These are phyloP conservation scores for Myxozyma neglecta DNA, from an alignment of 805 yeast genomes.

Conservation along the genomic window DNA sequence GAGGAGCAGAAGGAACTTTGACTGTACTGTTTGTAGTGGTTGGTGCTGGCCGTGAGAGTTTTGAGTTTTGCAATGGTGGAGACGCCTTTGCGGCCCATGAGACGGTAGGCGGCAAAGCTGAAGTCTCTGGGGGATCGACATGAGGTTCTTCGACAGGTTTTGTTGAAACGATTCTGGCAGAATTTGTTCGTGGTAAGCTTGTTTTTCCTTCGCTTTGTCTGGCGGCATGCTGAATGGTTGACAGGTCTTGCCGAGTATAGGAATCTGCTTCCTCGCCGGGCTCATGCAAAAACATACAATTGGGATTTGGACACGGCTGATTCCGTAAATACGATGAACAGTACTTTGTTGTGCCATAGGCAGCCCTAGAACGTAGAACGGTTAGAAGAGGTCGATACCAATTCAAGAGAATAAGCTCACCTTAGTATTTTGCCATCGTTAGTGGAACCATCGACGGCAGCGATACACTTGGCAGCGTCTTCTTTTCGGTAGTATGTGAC, in stretches of 20 bases:
- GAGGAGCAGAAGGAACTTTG: not conserved
- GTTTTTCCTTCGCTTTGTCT: slow-evolving; percentile 37
- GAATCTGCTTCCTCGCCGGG: slow-evolving; percentile 99
- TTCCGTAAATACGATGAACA: slow-evolving; percentile 96
- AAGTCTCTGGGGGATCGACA: slow-evolving; percentile 38
- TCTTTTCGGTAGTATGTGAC: slow-evolving; percentile 92
- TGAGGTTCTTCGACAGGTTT: slow-evolving; percentile 14
- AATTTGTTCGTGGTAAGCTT: slow-evolving; percentile 10
- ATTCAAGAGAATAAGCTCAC: not conserved
- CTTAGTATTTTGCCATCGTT: slow-evolving; percentile 86
- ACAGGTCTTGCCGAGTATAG: slow-evolving; percentile 82
- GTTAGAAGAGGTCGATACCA: not conserved
- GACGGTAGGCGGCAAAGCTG: slow-evolving; percentile 68
- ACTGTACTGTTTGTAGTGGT: not conserved
- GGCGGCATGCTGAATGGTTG: slow-evolving; percentile 58
- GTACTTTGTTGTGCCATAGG: slow-evolving; percentile 97
- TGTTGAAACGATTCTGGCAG: not conserved
- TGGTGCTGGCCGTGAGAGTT: slow-evolving; percentile 9
- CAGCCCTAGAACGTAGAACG: slow-evolving; percentile 51
- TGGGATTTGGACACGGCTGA: slow-evolving; percentile 95
- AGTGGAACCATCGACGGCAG: slow-evolving; percentile 86
- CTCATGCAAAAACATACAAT: slow-evolving; percentile 98
- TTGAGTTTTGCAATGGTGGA: slow-evolving; percentile 39
- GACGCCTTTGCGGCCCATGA: slow-evolving; percentile 57
- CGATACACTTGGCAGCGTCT: slow-evolving; percentile 91